These are phyloP conservation scores for Nemophila menziesii DNA, from an alignment of 257 asterid species.

Conservation along the genomic window DNA sequence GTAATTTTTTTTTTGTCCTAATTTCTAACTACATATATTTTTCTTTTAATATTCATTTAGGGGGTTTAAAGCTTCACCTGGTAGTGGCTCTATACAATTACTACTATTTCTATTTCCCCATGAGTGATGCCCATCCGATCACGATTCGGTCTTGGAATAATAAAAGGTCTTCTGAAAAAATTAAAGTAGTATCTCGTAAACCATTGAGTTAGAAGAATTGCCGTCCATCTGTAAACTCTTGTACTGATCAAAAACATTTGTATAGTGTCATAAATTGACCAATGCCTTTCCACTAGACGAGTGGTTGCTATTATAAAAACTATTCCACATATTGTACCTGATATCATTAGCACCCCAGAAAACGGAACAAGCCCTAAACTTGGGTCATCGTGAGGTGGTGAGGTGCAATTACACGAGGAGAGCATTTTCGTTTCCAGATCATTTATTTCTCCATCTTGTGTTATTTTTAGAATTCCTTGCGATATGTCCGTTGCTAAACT, in stretches of 20 bases:
- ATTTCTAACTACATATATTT: no score
- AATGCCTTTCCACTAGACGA: conserved; percentile 7
- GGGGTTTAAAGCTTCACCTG: no score
- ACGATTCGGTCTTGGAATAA: background rate
- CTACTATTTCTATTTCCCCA: background rate
- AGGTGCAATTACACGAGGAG: conserved; percentile 20
- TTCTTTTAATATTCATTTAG: no score
- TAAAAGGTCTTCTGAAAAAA: conserved; percentile 1
- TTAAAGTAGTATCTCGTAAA: conserved; percentile 1
- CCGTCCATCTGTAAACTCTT: conserved; percentile 10
- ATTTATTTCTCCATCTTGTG: conserved; percentile 37
- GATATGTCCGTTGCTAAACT: conserved; percentile 37
- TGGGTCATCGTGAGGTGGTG: conserved; percentile 12
- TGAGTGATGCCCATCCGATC: background rate
- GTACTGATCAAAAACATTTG: conserved; percentile 1
- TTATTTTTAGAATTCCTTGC: conserved; percentile 37
- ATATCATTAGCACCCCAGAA: conserved; percentile 23
- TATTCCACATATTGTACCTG: conserved; percentile 16
- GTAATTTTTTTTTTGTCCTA: no score
- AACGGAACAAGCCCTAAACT: conserved; percentile 33
- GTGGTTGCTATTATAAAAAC: conserved; percentile 12
- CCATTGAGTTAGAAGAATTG: conserved; percentile 3
- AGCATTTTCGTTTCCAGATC: conserved; percentile 26
- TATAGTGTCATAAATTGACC: background rate
- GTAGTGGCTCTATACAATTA: background rate